A percentile compares a stretch with the other conserved stretches of the same genome.
These are phyloP conservation scores for Aspergillus haitiensis DNA, from an alignment of 495 filamentous ascomycete genomes.

Conservation along the genomic window DNA sequence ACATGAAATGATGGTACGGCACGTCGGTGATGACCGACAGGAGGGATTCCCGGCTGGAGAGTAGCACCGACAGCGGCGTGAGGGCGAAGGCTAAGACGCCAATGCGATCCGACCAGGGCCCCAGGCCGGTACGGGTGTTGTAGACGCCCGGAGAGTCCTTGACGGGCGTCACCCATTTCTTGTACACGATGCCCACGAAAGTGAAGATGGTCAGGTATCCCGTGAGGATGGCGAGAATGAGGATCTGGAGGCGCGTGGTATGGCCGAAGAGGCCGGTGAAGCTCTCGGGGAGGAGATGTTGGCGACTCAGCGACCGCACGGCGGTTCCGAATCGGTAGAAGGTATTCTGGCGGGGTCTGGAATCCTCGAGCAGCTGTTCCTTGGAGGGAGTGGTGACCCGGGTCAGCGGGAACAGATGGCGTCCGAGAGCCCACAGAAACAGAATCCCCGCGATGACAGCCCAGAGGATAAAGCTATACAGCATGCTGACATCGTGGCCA, in stretches of 20 bases:
- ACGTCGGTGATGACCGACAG: constrained; percentile 62
- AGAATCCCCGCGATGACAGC: constrained; percentile 52
- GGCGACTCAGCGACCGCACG: constrained; percentile 21
- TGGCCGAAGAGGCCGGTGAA: constrained; percentile 37
- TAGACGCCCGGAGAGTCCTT: constrained; percentile 43
- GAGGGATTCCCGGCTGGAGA: constrained; percentile 60
- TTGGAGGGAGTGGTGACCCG: constrained; percentile 15
- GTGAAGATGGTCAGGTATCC: constrained; percentile 60
- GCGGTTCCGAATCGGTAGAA: constrained; percentile 22
- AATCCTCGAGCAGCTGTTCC: constrained; percentile 13
- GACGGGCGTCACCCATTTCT: constrained; percentile 60
- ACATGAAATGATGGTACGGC: constrained; percentile 68
- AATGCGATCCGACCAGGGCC: constrained; percentile 61
- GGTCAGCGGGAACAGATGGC: constrained; percentile 20
- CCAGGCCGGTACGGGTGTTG: constrained; percentile 59
- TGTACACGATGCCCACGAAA: constrained; percentile 60
- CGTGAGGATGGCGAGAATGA: constrained; percentile 49
- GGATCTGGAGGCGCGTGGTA: constrained; percentile 46
- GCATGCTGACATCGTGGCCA: constrained; percentile 58
- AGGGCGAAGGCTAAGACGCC: constrained; percentile 67
- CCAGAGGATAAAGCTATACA: constrained; percentile 64
- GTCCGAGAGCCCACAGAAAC: constrained; percentile 46
- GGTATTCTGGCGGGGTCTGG: constrained; percentile 12
- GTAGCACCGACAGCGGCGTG: constrained; percentile 60
- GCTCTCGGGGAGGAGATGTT: constrained; percentile 41